phyloP scores from a whole-genome alignment of 2,329 filamentous ascomycete genomes.

The Penicillium decumbens region DNA sequence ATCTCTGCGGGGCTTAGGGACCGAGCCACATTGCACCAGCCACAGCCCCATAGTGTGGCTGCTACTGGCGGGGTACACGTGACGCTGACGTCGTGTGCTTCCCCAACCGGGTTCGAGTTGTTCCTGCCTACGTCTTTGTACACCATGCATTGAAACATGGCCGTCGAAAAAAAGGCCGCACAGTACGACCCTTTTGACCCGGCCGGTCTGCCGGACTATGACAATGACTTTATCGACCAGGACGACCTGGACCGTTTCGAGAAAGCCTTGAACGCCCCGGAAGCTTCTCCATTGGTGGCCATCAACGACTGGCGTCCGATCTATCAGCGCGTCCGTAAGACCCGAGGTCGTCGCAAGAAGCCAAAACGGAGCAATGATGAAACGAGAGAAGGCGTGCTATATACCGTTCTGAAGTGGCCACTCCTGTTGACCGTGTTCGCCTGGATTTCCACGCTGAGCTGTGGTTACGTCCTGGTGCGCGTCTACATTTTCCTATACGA shows the following conservation, averaged over 20 bases:
- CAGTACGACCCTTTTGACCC: slow-evolving; percentile 60
- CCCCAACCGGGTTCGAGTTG: slow-evolving; percentile 15
- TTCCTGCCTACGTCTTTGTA: neutral
- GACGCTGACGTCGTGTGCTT: slow-evolving; percentile 20
- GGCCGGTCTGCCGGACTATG: slow-evolving; percentile 68
- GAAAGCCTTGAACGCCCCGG: slow-evolving; percentile 74
- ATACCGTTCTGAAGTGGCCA: slow-evolving; percentile 86
- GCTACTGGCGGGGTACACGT: slow-evolving; percentile 12
- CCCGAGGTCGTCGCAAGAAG: slow-evolving; percentile 42
- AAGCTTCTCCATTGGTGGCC: slow-evolving; percentile 72
- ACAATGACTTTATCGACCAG: slow-evolving; percentile 69
- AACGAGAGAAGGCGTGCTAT: slow-evolving; percentile 88
- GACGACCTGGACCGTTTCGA: slow-evolving; percentile 74
- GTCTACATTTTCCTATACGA: slow-evolving; percentile 92
- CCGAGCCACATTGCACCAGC: slow-evolving; percentile 1
- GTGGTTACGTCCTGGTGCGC: slow-evolving; percentile 73
- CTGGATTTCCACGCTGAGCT: slow-evolving; percentile 71
- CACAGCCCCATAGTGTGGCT: slow-evolving; percentile 8
- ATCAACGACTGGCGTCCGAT: slow-evolving; percentile 95
- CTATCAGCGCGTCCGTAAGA: slow-evolving; percentile 61
- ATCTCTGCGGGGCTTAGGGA: slow-evolving; percentile 5
- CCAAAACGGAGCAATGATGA: slow-evolving; percentile 69
- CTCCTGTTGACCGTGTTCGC: slow-evolving; percentile 72
- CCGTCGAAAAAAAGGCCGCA: slow-evolving; percentile 24
- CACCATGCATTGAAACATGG: slow-evolving; percentile 31